A percentile compares a stretch with the other conserved stretches of the same genome.
Evolutionary conservation across 2,329 filamentous ascomycete species (phyloP).

Genomic region (Colletotrichum magnum): DNA sequence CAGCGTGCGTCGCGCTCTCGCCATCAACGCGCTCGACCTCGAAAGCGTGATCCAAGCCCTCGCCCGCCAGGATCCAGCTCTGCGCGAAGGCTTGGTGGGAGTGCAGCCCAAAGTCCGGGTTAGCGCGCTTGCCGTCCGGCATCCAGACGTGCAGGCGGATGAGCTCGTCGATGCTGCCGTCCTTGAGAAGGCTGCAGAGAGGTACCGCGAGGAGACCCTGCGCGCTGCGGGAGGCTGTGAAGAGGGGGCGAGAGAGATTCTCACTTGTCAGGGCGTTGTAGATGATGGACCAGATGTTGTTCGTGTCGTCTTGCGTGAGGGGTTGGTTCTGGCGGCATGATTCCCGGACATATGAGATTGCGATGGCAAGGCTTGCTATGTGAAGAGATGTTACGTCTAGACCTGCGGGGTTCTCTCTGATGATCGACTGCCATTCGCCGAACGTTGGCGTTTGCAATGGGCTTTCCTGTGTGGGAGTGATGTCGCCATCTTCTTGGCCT

Average conservation of each 20-base stretch:
- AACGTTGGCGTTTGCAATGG: neutral
- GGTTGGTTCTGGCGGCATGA: neutral
- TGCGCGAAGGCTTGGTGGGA: slow-evolving; percentile 53
- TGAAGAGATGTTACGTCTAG: neutral
- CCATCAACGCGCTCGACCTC: slow-evolving; percentile 42
- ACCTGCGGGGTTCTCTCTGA: neutral
- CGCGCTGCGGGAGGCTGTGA: slow-evolving; percentile 46
- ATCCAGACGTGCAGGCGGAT: slow-evolving; percentile 54
- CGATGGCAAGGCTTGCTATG: neutral
- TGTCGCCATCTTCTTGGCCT: neutral
- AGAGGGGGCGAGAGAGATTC: neutral
- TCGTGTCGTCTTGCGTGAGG: neutral
- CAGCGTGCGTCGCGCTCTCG: slow-evolving; percentile 47
- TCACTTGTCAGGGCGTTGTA: neutral
- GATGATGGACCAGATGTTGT: slow-evolving; percentile 9
- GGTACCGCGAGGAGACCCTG: slow-evolving; percentile 53
- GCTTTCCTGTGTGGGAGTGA: neutral
- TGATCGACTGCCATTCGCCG: neutral
- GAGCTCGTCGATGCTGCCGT: slow-evolving; percentile 52
- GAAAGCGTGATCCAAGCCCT: slow-evolving; percentile 49
- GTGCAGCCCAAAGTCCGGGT: slow-evolving; percentile 46
- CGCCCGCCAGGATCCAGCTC: slow-evolving; percentile 54
- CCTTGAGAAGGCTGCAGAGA: slow-evolving; percentile 50
- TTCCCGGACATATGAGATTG: slow-evolving; percentile 19
- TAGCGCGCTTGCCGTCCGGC: slow-evolving; percentile 49